These are phyloP conservation scores for Akanthomyces muscarius DNA, from an alignment of 2,329 filamentous ascomycete genomes.

Conservation along the genomic window DNA sequence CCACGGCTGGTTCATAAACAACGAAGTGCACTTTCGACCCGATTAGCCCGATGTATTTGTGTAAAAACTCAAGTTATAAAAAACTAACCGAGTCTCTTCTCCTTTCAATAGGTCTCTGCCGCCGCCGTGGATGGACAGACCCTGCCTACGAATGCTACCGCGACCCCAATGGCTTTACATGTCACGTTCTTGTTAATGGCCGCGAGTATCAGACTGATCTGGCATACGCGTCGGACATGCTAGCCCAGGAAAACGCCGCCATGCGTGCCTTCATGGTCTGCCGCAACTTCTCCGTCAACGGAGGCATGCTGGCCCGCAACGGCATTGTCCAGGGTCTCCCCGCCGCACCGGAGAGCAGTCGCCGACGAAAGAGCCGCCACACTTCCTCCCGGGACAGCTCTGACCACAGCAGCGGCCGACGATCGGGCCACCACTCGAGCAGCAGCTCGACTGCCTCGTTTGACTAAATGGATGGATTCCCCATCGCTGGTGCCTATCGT, in stretches of 20 bases:
- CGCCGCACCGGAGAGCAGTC: slow-evolving; percentile 47
- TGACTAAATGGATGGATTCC: slow-evolving; percentile 37
- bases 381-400: slow-evolving; percentile 44
- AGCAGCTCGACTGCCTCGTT: slow-evolving; percentile 60
- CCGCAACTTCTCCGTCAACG: slow-evolving; percentile 94
- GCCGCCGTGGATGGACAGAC: slow-evolving; percentile 88
- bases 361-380: slow-evolving; percentile 50
- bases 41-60: too few species aligned
- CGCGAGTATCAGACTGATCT: slow-evolving; percentile 92
- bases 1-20: background rate
- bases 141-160: slow-evolving; percentile 82
- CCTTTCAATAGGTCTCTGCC: slow-evolving; percentile 72
- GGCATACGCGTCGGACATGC: slow-evolving; percentile 72
- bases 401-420: slow-evolving; percentile 39
- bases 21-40: too few species aligned
- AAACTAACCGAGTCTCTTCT: background rate
- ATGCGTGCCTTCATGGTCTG: slow-evolving; percentile 98
- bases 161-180: slow-evolving; percentile 72
- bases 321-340: slow-evolving; percentile 65
- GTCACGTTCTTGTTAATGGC: slow-evolving; percentile 91
- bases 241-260: slow-evolving; percentile 89
- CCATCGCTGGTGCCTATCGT: background rate
- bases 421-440: slow-evolving; percentile 57
- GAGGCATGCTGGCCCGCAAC: slow-evolving; percentile 77
- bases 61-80: background rate